Percentiles rank a stretch among this genome's conserved stretches.
phyloP scores from a whole-genome alignment of 148 eudicot species.

The Arctostaphylos glauca region DNA sequence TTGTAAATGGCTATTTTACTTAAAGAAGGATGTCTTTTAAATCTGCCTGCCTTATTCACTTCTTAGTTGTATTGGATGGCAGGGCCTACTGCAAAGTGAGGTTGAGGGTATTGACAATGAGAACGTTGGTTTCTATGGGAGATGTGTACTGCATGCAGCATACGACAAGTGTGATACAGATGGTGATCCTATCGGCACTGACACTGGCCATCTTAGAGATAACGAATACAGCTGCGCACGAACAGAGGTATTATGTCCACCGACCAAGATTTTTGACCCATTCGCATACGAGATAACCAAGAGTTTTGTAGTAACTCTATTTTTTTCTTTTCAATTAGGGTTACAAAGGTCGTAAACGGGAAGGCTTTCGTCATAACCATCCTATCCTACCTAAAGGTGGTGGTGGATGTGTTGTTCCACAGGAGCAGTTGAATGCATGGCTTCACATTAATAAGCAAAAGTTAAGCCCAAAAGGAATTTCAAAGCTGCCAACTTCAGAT shows the following conservation, averaged over 20 bases:
- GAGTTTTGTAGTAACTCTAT: slow-evolving; percentile 7
- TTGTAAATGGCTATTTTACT: neutral
- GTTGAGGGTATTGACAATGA: slow-evolving; percentile 47
- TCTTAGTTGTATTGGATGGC: slow-evolving; percentile 19
- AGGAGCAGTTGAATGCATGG: slow-evolving; percentile 75
- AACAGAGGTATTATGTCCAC: slow-evolving; percentile 43
- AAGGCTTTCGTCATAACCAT: slow-evolving; percentile 34
- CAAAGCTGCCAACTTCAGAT: slow-evolving; percentile 37
- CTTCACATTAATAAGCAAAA: slow-evolving; percentile 50
- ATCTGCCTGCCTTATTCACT: neutral
- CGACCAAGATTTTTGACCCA: neutral
- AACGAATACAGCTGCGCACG: slow-evolving; percentile 55
- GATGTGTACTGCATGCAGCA: slow-evolving; percentile 49
- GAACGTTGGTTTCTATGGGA: slow-evolving; percentile 50
- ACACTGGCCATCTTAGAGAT: slow-evolving; percentile 28
- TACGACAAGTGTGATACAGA: slow-evolving; percentile 19
- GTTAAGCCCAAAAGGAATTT: slow-evolving; percentile 37
- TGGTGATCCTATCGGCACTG: slow-evolving; percentile 19
- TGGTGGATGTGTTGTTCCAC: slow-evolving; percentile 51
- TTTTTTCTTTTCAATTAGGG: slow-evolving; percentile 34
- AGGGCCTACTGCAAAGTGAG: slow-evolving; percentile 61
- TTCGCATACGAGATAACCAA: neutral
- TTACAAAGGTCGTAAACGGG: slow-evolving; percentile 48
- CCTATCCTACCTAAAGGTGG: slow-evolving; percentile 26
- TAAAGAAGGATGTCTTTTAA: neutral